Conservation (phyloP, 1,139 yeast species). For the Candida glucosophila region DNA sequence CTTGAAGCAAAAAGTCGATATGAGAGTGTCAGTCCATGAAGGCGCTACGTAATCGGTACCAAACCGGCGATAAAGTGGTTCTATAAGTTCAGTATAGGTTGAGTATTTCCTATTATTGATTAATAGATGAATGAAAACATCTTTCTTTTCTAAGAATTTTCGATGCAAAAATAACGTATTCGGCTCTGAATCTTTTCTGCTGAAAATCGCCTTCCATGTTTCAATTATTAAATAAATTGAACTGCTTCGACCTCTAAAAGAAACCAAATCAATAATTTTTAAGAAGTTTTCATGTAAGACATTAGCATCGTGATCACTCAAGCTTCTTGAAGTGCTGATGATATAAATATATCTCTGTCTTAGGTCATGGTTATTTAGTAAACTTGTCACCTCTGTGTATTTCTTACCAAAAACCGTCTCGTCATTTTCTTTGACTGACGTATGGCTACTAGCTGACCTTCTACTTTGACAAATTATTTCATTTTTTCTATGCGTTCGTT, state of each 20-base stretch:
- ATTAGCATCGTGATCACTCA: slow-evolving; percentile 7
- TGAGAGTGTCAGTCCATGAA: slow-evolving; percentile 17
- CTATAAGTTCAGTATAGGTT: slow-evolving; percentile 11
- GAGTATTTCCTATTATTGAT: slow-evolving; percentile 14
- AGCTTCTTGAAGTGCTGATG: slow-evolving; percentile 3
- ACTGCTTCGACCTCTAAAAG: slow-evolving; percentile 7
- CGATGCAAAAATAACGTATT: slow-evolving; percentile 9
- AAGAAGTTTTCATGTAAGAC: slow-evolving; percentile 9
- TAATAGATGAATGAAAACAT: slow-evolving; percentile 12
- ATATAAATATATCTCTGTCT: slow-evolving; percentile 7
- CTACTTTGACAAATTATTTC: too few species aligned
- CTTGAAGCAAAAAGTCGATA: slow-evolving; percentile 13
- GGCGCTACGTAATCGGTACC: slow-evolving; percentile 2
- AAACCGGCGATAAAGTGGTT: slow-evolving; percentile 8
- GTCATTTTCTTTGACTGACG: too few species aligned
- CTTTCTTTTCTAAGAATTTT: slow-evolving; percentile 10
- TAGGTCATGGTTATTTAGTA: slow-evolving; percentile 7
- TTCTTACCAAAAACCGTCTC: too few species aligned
- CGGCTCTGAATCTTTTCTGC: slow-evolving; percentile 2
- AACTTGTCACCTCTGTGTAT: slow-evolving; percentile 9
- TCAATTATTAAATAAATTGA: slow-evolving; percentile 11
- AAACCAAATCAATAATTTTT: slow-evolving; percentile 11
- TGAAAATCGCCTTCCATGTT: slow-evolving; percentile 13
- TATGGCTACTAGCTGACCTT: too few species aligned
- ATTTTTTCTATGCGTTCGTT: too few species aligned